Evolutionary conservation across 768 basidiomycete genomes (phyloP), one percentile per base, ranked within the genome.

Genomic region (Naganishia onofrii): DNA sequence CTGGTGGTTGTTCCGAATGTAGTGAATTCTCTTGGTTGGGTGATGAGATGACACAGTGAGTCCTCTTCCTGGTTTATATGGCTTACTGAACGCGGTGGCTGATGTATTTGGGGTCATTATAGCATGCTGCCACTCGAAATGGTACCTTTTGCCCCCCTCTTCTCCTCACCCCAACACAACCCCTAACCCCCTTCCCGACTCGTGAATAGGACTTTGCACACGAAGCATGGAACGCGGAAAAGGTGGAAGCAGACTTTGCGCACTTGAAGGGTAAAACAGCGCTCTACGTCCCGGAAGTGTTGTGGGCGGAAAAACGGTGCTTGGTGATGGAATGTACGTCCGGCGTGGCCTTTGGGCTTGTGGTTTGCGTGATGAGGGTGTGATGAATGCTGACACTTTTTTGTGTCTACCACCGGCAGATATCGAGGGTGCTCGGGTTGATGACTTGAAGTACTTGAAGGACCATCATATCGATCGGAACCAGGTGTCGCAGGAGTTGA

Each of bases 381-480:
- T 15, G 29, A 13, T 56, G 7, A 17, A 31, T 21, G 54, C 28
- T 36, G 0, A 64, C 55, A 26, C 3, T 10, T 17, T 56, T 5
- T 29, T 60, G 8, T 9, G 38, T 9, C 7, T 0, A n/a, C n/a
- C n/a, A n/a, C n/a, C n/a, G 2, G 15, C 69, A 79, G 76, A 76
- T 72, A 83, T 84, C 67, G 76, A 90, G 75, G 94, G 95, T 21
- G 90, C 88, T 5, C 85, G 94, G 31, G 89, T 95, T 2, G 94
- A 97, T 77, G 90, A 97, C 79, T 79, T 95, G 66, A 84, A 84
- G 44, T 99, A 92, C 78, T 85, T 99, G 17, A 88, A 89, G 28
- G 83, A 87, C 44, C 84, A 90, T 71, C 84, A 86, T 54, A 97
- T 99, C 72, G 92, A 99, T 80, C 85, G 95, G 66, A 99, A 98